A percentile compares a stretch with the other conserved stretches of the same genome.
Evolutionary conservation across 2,329 filamentous ascomycete genomes (phyloP).

Genomic region (Alternaria dauci): DNA sequence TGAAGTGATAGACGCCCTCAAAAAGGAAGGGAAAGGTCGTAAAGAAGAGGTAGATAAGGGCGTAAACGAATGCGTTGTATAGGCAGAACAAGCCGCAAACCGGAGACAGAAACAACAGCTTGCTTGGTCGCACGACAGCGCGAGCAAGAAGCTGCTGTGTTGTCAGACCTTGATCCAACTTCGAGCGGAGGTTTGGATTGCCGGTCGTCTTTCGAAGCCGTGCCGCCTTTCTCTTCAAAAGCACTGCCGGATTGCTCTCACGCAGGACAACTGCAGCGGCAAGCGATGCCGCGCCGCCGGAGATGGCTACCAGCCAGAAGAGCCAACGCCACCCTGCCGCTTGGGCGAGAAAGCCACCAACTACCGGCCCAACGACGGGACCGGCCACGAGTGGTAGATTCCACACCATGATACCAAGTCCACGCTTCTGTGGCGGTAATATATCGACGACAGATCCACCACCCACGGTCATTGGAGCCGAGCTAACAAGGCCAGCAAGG

Average conservation of each 20-base stretch:
- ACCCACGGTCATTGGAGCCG: not conserved
- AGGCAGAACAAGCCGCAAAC: not conserved
- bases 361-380: not conserved
- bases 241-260: not conserved
- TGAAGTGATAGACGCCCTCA: not conserved
- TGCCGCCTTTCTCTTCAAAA: not conserved
- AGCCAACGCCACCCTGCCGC: not conserved
- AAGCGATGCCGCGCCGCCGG: conserved; percentile 61
- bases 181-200: not conserved
- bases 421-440: not conserved
- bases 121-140: not conserved
- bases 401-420: not conserved
- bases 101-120: not conserved
- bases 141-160: not conserved
- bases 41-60: not conserved
- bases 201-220: not conserved
- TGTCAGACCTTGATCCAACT: not conserved
- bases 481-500: not conserved
- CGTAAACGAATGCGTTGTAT: not conserved
- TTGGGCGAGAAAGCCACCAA: not conserved
- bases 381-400: too few species aligned
- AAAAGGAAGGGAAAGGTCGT: not conserved
- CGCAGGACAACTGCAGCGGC: not conserved
- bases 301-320: conserved; percentile 4
- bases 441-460: not conserved